phyloP scores from a whole-genome alignment of 78 protist species.

The Dictyostelium citrinum region DNA sequence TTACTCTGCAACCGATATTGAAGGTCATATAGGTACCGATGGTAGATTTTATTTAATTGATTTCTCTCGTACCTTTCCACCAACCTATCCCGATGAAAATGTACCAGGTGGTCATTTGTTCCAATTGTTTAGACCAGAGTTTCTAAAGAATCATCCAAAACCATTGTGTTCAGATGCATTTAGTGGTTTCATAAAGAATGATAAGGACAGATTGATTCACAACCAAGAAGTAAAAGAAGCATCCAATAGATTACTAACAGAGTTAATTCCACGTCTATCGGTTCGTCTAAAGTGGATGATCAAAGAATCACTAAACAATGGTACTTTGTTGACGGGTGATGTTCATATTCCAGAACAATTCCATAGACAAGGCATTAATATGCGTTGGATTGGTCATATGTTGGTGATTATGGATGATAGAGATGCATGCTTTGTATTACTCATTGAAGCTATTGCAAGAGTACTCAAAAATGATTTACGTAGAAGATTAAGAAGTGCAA shows the following conservation, averaged over 20 bases:
- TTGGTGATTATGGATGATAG: constrained; percentile 53
- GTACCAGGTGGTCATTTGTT: constrained; percentile 71
- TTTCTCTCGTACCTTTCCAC: constrained; percentile 82
- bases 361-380: constrained; percentile 71
- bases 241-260: constrained; percentile 25
- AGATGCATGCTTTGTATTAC: constrained; percentile 61
- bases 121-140: constrained; percentile 86
- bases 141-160: constrained; percentile 64
- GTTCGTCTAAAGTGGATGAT: constrained; percentile 43
- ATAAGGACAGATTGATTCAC: constrained; percentile 21
- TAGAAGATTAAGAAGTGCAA: constrained; percentile 48
- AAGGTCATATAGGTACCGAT: constrained; percentile 82
- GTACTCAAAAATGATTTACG: constrained; percentile 72
- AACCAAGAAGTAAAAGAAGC: constrained; percentile 75
- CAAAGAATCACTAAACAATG: constrained; percentile 54
- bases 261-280: constrained; percentile 37
- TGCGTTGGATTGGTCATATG: constrained; percentile 80
- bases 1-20: constrained; percentile 70
- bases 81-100: constrained; percentile 62
- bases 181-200: constrained; percentile 50
- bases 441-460: constrained; percentile 78
- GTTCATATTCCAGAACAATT: constrained; percentile 68
- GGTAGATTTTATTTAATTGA: constrained; percentile 82
- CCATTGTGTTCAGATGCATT: constrained; percentile 82
- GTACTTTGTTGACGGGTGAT: constrained; percentile 36